Percentiles rank a stretch among this genome's conserved stretches.
These are phyloP conservation scores for Crithidia mellificae DNA, from an alignment of 208 protist genomes.

Conservation along the genomic window DNA sequence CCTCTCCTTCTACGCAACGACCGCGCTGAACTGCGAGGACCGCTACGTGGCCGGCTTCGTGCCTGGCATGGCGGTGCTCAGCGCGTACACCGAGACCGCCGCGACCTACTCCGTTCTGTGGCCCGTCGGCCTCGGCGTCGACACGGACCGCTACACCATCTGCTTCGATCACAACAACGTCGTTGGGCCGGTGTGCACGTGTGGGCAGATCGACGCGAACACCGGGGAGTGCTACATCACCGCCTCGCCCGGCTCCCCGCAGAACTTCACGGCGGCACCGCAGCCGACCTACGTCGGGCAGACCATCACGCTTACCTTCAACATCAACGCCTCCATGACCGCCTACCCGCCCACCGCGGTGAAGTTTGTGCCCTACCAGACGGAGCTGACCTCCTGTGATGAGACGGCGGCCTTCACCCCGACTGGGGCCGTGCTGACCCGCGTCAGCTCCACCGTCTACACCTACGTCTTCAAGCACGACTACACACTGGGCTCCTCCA, in stretches of 20 bases:
- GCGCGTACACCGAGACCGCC: slow-evolving; percentile 38
- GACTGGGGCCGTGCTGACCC: slow-evolving; percentile 29
- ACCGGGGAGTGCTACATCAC: slow-evolving; percentile 76
- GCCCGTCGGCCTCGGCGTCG: slow-evolving; percentile 68
- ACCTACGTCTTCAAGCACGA: slow-evolving; percentile 81
- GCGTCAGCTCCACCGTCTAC: slow-evolving; percentile 39
- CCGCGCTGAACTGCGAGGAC: slow-evolving; percentile 41
- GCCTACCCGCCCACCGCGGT: slow-evolving; percentile 62
- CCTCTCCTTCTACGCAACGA: slow-evolving; percentile 74
- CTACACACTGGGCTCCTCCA: slow-evolving; percentile 50
- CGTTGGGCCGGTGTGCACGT: slow-evolving; percentile 73
- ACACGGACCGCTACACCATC: slow-evolving; percentile 58
- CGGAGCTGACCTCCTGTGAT: slow-evolving; percentile 59
- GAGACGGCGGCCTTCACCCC: slow-evolving; percentile 55
- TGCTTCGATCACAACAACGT: slow-evolving; percentile 75
- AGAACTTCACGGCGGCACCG: slow-evolving; percentile 50
- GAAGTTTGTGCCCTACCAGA: slow-evolving; percentile 70
- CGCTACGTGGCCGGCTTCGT: slow-evolving; percentile 66
- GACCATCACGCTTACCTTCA: slow-evolving; percentile 59
- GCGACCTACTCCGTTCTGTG: slow-evolving; percentile 80
- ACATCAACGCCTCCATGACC: slow-evolving; percentile 36
- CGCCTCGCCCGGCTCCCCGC: slow-evolving; percentile 47
- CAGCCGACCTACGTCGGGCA: slow-evolving; percentile 85
- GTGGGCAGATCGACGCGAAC: slow-evolving; percentile 68
- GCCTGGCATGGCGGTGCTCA: slow-evolving; percentile 38